phyloP scores from a whole-genome alignment of 768 basidiomycete genomes.

The Leccinum subtestaceum region DNA sequence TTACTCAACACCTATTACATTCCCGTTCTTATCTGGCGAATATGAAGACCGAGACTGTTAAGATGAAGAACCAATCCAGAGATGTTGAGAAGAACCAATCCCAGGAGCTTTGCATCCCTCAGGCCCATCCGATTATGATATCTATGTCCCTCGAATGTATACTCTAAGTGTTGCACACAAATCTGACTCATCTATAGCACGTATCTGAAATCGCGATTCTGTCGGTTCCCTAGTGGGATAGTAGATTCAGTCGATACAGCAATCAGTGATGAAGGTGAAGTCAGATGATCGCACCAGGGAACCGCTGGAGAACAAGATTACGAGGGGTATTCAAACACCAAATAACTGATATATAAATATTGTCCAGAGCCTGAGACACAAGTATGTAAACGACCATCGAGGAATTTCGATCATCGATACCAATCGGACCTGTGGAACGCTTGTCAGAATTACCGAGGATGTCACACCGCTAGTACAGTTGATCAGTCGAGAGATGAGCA shows the following conservation, averaged over 20 bases:
- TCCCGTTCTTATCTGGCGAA: background rate
- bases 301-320: constrained; percentile 66
- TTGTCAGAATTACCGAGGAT: background rate
- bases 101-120: too few relatives aligned
- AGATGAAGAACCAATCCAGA: background rate
- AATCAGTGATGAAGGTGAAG: background rate
- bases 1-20: background rate
- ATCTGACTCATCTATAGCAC: constrained; percentile 41
- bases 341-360: constrained; percentile 70
- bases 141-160: too few relatives aligned
- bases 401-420: constrained; percentile 29
- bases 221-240: constrained; percentile 18
- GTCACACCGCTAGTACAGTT: constrained; percentile 20
- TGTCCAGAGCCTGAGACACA: constrained; percentile 58
- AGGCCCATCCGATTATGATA: too few relatives aligned
- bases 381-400: background rate
- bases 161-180: background rate
- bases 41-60: background rate
- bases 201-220: constrained; percentile 73
- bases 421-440: constrained; percentile 56
- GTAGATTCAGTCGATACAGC: too few relatives aligned
- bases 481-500: constrained; percentile 60
- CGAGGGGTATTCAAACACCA: constrained; percentile 75
- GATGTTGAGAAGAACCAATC: too few relatives aligned
- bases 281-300: constrained; percentile 37